Base-by-base conservation (phyloP, 257 asterid genomes). In the Rauvolfia tetraphylla region DNA sequence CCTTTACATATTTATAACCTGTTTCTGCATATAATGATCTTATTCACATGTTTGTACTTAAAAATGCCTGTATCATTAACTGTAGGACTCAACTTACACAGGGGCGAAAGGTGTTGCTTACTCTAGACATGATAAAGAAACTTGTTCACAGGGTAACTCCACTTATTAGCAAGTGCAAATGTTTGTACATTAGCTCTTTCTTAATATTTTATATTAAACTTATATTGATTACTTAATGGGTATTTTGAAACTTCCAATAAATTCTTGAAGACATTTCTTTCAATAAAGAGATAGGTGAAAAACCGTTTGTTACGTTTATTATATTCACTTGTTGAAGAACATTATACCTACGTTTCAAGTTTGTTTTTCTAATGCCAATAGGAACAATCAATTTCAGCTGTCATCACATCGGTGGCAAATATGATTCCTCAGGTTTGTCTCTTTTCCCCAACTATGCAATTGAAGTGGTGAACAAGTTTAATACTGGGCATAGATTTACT, bases 381-480 rank as follows among this genome's bases (percentile, higher is more conserved):
- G 99, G 99, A 95, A 84, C 96, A 86, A 51, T 92, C 98, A 82
- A 85, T 95, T 81, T 92, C 99, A 59, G 92, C 98, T 79, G 95
- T 92, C 79, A 88, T 92, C 76, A 92, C 91, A 65, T 92, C 98
- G 79, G 98, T 90, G 79, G 90, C 96, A 79, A 95, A 90, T 87
- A 89, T 91, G 97, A 87, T 95, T 84, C 99, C 99, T 65, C 98
- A 95, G 99, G 99, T 95, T 82, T 81, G 87, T 83, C 78, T n/a
- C 76, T 79, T 56, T 75, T 79, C 75, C 71, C 38, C 72, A 67
- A 67, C 51, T 39, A 2, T 20, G 51, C 22, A 8, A 67, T 38
- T 67, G 6, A 22, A 39, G 76, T 15, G 0, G 48, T 49, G 7
- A 51, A 51, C 46, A 66, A 44, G 72, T n/a, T 70, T 77, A 27